Evolutionary conservation across 2,329 filamentous ascomycete species (phyloP).

Genomic region (Xylariaceae sp.): DNA sequence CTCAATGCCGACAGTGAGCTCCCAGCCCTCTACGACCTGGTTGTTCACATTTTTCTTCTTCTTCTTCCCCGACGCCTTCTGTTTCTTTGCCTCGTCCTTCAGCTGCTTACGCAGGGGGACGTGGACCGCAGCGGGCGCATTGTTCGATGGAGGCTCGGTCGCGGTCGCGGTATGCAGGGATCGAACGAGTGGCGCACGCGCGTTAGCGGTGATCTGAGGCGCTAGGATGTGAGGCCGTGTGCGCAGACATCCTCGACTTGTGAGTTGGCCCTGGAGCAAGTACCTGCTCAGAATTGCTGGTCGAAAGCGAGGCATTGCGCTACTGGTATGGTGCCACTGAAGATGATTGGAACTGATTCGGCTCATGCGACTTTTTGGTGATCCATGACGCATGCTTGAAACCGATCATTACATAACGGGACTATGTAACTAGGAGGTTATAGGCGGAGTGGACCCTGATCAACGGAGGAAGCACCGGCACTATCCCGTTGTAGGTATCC

Average conservation of each 20-base stretch:
- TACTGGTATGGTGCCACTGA: background rate
- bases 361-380: background rate
- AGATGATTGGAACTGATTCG: background rate
- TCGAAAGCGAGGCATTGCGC: slow-evolving; percentile 41
- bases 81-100: slow-evolving; percentile 59
- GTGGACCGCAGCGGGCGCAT: slow-evolving; percentile 21
- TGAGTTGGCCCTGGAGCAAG: slow-evolving; percentile 43
- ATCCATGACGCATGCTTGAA: background rate
- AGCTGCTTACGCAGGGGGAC: slow-evolving; percentile 64
- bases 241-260: slow-evolving; percentile 39
- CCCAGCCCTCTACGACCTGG: slow-evolving; percentile 66
- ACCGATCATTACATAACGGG: too few species aligned
- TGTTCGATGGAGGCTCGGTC: slow-evolving; percentile 19
- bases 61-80: slow-evolving; percentile 40
- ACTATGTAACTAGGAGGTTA: too few species aligned
- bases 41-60: slow-evolving; percentile 42
- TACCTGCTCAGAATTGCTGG: slow-evolving; percentile 44
- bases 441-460: too few species aligned
- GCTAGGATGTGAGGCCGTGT: slow-evolving; percentile 8
- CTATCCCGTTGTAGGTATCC: too few species aligned
- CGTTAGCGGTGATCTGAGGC: background rate
- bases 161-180: slow-evolving; percentile 32
- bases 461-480: too few species aligned
- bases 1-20: slow-evolving; percentile 92
- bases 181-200: slow-evolving; percentile 14